Evolutionary conservation across 1,139 yeast genomes (phyloP), one percentile per base, ranked within the genome.

Genomic region (Starmera stellimalicola): DNA sequence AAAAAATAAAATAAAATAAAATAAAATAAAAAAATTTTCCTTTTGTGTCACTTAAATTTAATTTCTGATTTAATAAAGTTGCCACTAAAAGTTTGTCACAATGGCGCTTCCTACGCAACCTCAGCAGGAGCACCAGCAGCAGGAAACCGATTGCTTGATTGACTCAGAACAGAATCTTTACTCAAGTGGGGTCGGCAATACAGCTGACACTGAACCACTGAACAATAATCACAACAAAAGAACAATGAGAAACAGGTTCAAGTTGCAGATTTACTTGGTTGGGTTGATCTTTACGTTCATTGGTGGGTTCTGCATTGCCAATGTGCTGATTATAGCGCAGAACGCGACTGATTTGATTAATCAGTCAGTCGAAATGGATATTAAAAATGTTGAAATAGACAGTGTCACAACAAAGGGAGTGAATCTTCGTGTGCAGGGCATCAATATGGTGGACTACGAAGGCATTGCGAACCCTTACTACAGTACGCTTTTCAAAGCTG

Each of bases 341-440:
- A 40, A 45, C 14, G 35, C 54, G 1, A 57, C 58, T 4, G 52
- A 47, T 6, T 50, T 45, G 29, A 43, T 57, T 6, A 48, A 52
- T 4, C 44, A 57, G 25, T 55, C 62, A 2, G 50, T 52, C 5
- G 45, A 42, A 23, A 43, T 57, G 35, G 51, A 55, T n/a, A 43
- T 59, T 4, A 49, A 50, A 24, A 46, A 51, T 27, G 39, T 60
- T 12, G 43, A 42, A n/a, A 37, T 60, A n/a, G 40, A 51, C 2
- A 56, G 57, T 4, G 33, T 60, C 9, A 42, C 20, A 33, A 51
- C 39, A 33, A 39, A 32, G 39, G 64, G 64, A 0, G 37, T 59
- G 7, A 40, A 51, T 19, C 32, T 61, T 6, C 43, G 47, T 26
- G 48, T 59, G 2, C 40, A 46, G 15, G 64, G 63, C 11, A 33